Evolutionary conservation across 495 filamentous ascomycete genomes (phyloP).

Genomic region (Trichoderma virens): DNA sequence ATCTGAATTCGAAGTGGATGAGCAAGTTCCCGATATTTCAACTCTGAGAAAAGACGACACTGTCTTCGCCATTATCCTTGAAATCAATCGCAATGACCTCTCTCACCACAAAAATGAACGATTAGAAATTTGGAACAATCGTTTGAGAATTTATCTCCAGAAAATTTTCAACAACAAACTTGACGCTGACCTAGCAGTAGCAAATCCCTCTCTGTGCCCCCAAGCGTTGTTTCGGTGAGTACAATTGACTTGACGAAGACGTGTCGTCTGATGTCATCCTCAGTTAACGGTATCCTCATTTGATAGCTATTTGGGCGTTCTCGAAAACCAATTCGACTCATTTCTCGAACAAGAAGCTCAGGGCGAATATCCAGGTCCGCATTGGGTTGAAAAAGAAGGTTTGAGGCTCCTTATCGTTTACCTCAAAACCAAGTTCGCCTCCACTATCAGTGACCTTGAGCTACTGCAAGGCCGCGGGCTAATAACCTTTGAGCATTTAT

Average conservation of each 20-base stretch:
- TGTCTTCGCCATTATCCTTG: too few species aligned
- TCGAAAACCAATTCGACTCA: slow-evolving; percentile 56
- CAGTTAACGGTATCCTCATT: neutral
- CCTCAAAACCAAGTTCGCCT: slow-evolving; percentile 72
- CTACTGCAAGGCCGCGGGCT: slow-evolving; percentile 75
- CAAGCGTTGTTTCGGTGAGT: slow-evolving; percentile 73
- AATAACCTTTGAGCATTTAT: slow-evolving; percentile 85
- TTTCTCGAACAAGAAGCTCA: slow-evolving; percentile 50
- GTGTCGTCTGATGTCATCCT: slow-evolving; percentile 1
- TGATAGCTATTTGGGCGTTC: slow-evolving; percentile 62
- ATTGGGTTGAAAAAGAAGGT: slow-evolving; percentile 49
- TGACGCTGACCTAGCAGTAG: slow-evolving; percentile 71
- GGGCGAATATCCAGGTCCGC: too few species aligned
- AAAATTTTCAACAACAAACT: slow-evolving; percentile 78
- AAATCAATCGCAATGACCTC: too few species aligned
- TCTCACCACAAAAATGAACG: too few species aligned
- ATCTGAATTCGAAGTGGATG: too few species aligned
- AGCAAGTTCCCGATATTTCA: too few species aligned
- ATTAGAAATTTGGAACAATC: too few species aligned
- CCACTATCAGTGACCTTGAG: slow-evolving; percentile 69
- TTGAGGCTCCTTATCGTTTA: slow-evolving; percentile 74
- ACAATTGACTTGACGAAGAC: neutral
- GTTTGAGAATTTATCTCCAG: slow-evolving; percentile 35
- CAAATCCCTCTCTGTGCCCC: slow-evolving; percentile 71
- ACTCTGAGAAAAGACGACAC: slow-evolving; percentile 65